Base-by-base conservation (phyloP, 352 stramenopile genomes). In the Phytophthora megakarya region DNA sequence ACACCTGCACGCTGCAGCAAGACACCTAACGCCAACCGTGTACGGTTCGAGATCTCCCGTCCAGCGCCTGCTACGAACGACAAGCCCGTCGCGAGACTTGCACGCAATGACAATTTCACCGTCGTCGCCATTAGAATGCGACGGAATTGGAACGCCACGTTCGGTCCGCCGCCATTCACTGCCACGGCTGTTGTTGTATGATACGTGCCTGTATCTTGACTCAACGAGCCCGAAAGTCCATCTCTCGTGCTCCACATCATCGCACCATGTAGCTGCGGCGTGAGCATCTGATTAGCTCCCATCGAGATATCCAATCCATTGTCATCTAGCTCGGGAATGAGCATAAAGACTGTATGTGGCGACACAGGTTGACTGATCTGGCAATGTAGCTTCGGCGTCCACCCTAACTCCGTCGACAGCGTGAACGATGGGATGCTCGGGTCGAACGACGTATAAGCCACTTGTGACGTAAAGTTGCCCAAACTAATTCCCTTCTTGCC, bases 231-330 rank as follows among this genome's bases (percentile, higher is more conserved):
- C n/a, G 83, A 90, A 3, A 94, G 69, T 3, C 85, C 85, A 38
- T 92, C 81, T n/a, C 81, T 71, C 44, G 84, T 89, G 69, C 80
- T 91, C 69, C 77, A 92, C 79, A 92, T 90, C 84, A 94, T 92
- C 25, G 73, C 72, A 33, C 86, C 84, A 46, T 92, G 74, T 2
- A 93, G 65, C 37, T 90, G 74, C 8, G 80, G 50, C 10, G 78
- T 59, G 9, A 94, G 70, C n/a, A 83, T 45, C 37, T 87, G 86
- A 58, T 92, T 89, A 18, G 78, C 81, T 37, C 86, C 83, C 26
- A 91, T 64, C 13, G 80, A 88, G 37, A 94, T 76, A 46, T 92
- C 82, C 12, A 94, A 59, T 0, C 86, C 86, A 37, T 92, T 77
- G 43, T 84, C 73, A 33, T 89, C 82, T 10, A 92, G 69, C 66